phyloP scores from a whole-genome alignment of 192 early-diverging fungal genomes.

The Geranomyces michiganensis region DNA sequence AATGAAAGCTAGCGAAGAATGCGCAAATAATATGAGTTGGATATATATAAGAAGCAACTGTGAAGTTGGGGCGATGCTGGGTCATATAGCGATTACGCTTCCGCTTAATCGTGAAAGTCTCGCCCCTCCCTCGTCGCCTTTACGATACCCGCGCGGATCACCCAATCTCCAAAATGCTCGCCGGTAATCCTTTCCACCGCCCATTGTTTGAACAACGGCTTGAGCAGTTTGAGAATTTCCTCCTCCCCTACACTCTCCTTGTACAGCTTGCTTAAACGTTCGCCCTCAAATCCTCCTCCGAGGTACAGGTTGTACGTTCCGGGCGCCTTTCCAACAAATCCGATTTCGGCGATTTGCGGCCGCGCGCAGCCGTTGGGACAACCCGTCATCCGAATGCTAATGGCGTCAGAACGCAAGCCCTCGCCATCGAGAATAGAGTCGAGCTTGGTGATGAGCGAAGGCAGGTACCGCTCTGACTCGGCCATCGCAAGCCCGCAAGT shows the following conservation, averaged over 20 bases:
- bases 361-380: conserved; percentile 98
- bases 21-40: too few species aligned
- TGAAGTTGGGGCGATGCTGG: too few species aligned
- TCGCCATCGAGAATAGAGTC: conserved; percentile 78
- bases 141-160: conserved; percentile 84
- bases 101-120: conserved; percentile 29
- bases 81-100: too few species aligned
- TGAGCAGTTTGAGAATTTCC: conserved; percentile 78
- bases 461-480: conserved; percentile 95
- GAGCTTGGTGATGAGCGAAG: conserved; percentile 76
- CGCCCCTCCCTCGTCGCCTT: conserved; percentile 35
- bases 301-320: conserved; percentile 95
- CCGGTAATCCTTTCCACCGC: conserved; percentile 68
- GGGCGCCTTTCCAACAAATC: conserved; percentile 93
- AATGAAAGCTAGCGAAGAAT: too few species aligned
- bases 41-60: too few species aligned
- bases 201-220: conserved; percentile 81
- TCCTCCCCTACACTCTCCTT: conserved; percentile 87
- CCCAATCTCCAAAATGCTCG: conserved; percentile 95
- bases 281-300: conserved; percentile 84
- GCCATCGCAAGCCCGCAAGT: conserved; percentile 96
- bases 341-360: conserved; percentile 92
- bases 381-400: conserved; percentile 96
- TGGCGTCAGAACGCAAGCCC: conserved; percentile 84
- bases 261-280: conserved; percentile 89